Evolutionary conservation across 805 yeast species (phyloP), one percentile per base, ranked within the genome.

Genomic region (Ogataea trehaloabstinens): DNA sequence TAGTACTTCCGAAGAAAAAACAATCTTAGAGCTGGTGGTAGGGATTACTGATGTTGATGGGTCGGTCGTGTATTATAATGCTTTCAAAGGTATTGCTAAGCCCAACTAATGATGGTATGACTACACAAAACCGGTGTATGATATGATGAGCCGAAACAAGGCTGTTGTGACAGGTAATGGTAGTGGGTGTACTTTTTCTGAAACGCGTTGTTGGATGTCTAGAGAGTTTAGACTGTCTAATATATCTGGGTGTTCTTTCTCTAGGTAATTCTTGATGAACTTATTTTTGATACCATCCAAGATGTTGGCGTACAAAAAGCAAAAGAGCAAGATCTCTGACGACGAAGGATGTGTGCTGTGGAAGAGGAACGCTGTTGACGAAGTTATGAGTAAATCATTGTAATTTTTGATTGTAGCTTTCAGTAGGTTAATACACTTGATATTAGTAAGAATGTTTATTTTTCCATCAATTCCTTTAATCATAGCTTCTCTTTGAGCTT

Each of bases 21-120:
- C 75, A 19, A 76, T 78, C 0, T 60, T 58, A 31, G 61, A 79
- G 40, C 45, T 84, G 3, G 63, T 80, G 0, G 45, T 78, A 21
- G 89, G 76, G 0, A 64, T 83, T 6, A 70, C 75, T 2, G 79
- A 75, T 48, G 72, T 72, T 39, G 93, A 84, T 55, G 82, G 87
- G 2, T 80, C 89, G 0, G 69, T 81, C 15, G 82, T 82, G n/a
- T 84, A 78, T 49, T 83, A 84, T 56, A 74, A 76, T 55, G 67
- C 80, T 13, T 77, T 81, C 55, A 78, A 77, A 49, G 90, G 90
- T 4, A 60, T 82, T 7, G 76, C 70, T 24, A 77, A 77, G 55
- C 90, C 90, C 1, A 69, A 74, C 41, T 47, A 45, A 25, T 42
- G 44, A 28, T 45, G 31, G 6, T 17, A 17, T 17, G 25, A 28